Conservation (phyloP, 2,329 filamentous ascomycete species). For the Venturia nashicola region DNA sequence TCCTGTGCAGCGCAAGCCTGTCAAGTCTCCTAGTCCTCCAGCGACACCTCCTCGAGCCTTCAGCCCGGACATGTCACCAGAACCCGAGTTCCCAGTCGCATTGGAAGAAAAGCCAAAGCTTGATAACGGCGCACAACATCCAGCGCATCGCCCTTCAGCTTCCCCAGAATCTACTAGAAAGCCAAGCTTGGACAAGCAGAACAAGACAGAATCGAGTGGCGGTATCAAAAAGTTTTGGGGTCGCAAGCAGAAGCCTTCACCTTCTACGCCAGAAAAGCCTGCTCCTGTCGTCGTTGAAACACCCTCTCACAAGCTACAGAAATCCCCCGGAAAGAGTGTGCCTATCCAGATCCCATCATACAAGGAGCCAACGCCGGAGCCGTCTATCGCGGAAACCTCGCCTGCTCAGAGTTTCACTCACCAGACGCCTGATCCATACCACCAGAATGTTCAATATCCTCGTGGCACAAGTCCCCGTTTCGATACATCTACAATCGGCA, state of each 20-base stretch:
- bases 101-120: constrained; percentile 18
- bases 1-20: constrained; percentile 12
- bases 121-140: constrained; percentile 24
- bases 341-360: neutral
- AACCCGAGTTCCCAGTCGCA: constrained; percentile 12
- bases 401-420: constrained; percentile 3
- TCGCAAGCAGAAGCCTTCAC: constrained; percentile 19
- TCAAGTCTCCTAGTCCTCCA: constrained; percentile 9
- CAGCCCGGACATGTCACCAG: neutral
- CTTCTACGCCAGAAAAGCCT: constrained; percentile 5
- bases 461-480: constrained; percentile 27
- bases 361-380: constrained; percentile 7
- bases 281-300: neutral
- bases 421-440: constrained; percentile 14
- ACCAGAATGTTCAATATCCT: constrained; percentile 26
- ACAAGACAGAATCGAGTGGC: constrained; percentile 22
- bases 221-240: constrained; percentile 29
- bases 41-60: constrained; percentile 17
- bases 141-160: constrained; percentile 26
- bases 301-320: constrained; percentile 5
- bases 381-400: constrained; percentile 1
- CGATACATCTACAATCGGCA: constrained; percentile 46
- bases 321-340: constrained; percentile 6
- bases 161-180: constrained; percentile 16
- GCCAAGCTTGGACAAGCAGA: constrained; percentile 19